Conservation (phyloP, 441 rosid species). For the Melastoma candidum region DNA sequence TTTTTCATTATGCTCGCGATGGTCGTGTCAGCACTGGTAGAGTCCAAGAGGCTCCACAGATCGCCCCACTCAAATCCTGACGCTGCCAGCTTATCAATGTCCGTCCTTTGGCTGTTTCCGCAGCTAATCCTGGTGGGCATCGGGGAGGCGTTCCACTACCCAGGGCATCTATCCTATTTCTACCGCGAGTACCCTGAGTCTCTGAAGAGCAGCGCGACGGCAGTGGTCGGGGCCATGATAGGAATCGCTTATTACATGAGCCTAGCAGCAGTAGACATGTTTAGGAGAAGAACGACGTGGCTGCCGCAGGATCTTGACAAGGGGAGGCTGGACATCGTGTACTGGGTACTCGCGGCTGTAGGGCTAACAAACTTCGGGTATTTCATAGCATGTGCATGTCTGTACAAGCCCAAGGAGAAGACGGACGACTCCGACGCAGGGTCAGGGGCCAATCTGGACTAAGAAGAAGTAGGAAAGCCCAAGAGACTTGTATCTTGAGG, state of each 20-base stretch:
- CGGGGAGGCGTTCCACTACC: constrained; percentile 45
- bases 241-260: constrained; percentile 39
- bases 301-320: constrained; percentile 32
- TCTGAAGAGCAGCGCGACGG: constrained; percentile 37
- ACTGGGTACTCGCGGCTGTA: constrained; percentile 27
- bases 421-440: too few relatives aligned
- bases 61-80: constrained; percentile 12
- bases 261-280: constrained; percentile 24
- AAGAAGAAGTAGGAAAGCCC: too few relatives aligned
- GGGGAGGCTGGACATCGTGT: constrained; percentile 38
- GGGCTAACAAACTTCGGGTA: constrained; percentile 33
- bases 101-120: constrained; percentile 39
- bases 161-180: constrained; percentile 42
- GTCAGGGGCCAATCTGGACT: too few relatives aligned
- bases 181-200: constrained; percentile 56
- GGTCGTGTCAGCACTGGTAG: constrained; percentile 40
- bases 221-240: constrained; percentile 32
- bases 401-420: constrained; percentile 13
- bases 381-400: constrained; percentile 26
- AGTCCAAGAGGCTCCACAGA: constrained; percentile 24
- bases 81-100: constrained; percentile 28
- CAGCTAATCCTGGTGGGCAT: constrained; percentile 43
- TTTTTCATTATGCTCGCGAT: constrained; percentile 28
- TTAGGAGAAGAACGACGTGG: constrained; percentile 30
- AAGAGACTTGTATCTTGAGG: too few relatives aligned